These are phyloP conservation scores for Acer negundo DNA, from an alignment of 345 rosid species.

Conservation along the genomic window DNA sequence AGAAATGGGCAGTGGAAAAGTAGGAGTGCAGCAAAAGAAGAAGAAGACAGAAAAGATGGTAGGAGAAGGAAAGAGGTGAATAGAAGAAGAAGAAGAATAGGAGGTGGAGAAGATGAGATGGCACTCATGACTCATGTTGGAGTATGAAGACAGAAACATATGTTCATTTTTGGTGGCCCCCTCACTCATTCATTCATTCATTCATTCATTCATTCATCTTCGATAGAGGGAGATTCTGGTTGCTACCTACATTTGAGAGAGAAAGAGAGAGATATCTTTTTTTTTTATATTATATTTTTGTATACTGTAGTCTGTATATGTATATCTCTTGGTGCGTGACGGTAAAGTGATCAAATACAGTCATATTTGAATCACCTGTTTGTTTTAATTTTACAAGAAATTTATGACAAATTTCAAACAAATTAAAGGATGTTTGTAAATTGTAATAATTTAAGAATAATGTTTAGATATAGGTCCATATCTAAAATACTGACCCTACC, in stretches of 20 bases:
- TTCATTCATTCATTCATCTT: background rate
- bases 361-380: too few species aligned
- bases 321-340: background rate
- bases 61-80: background rate
- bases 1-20: constrained; percentile 21
- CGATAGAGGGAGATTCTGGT: constrained; percentile 22
- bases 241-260: constrained; percentile 25
- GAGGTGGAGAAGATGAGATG: constrained; percentile 18
- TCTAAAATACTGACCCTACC: too few species aligned
- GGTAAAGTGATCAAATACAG: too few species aligned
- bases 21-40: constrained; percentile 20
- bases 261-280: background rate
- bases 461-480: too few species aligned
- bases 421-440: too few species aligned
- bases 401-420: too few species aligned
- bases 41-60: constrained; percentile 26
- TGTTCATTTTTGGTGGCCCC: constrained; percentile 7
- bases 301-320: too few species aligned
- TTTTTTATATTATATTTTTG: background rate
- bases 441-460: too few species aligned
- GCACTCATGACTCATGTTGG: constrained; percentile 13
- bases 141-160: constrained; percentile 36
- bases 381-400: too few species aligned
- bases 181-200: too few species aligned
- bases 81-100: background rate